Evolutionary conservation across 495 filamentous ascomycete genomes (phyloP).

Genomic region (Podospora australis): DNA sequence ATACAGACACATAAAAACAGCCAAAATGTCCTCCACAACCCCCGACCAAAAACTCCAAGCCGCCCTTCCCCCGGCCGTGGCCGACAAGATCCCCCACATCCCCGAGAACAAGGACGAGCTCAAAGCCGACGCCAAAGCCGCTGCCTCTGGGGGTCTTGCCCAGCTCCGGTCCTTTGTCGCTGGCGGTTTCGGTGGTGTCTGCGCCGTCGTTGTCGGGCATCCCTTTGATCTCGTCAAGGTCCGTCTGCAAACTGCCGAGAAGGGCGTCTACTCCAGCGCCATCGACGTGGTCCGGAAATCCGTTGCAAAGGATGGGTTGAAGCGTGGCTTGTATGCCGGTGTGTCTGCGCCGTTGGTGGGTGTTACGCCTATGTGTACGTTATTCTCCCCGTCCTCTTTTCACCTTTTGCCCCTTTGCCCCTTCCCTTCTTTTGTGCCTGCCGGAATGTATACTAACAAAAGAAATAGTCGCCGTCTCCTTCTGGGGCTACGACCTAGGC

Average conservation of each 20-base stretch:
- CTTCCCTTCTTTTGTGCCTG: no score
- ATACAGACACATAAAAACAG: not conserved
- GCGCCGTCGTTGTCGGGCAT: conserved; percentile 88
- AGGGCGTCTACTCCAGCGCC: conserved; percentile 82
- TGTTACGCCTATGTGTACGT: conserved; percentile 96
- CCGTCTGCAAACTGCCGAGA: conserved; percentile 89
- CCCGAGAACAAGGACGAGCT: conserved; percentile 46
- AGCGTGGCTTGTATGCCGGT: conserved; percentile 88
- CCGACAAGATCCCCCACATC: conserved; percentile 43
- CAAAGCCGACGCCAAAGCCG: conserved; percentile 42
- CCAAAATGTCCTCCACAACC: conserved; percentile 20
- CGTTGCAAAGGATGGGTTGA: conserved; percentile 77
- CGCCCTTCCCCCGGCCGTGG: conserved; percentile 32
- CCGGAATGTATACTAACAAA: conserved; percentile 3
- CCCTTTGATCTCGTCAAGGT: conserved; percentile 98
- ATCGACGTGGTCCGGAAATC: conserved; percentile 88
- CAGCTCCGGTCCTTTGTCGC: conserved; percentile 74
- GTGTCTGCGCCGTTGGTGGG: conserved; percentile 90
- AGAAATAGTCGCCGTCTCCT: conserved; percentile 82
- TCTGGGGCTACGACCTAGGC: conserved; percentile 97
- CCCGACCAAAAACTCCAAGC: conserved; percentile 28
- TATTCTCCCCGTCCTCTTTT: not conserved
- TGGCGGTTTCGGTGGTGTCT: conserved; percentile 89
- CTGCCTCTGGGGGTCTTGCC: conserved; percentile 36
- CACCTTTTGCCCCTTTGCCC: not conserved